Evolutionary conservation across 306 rosid genomes (phyloP).

Genomic region (Dalbergia cultrata): DNA sequence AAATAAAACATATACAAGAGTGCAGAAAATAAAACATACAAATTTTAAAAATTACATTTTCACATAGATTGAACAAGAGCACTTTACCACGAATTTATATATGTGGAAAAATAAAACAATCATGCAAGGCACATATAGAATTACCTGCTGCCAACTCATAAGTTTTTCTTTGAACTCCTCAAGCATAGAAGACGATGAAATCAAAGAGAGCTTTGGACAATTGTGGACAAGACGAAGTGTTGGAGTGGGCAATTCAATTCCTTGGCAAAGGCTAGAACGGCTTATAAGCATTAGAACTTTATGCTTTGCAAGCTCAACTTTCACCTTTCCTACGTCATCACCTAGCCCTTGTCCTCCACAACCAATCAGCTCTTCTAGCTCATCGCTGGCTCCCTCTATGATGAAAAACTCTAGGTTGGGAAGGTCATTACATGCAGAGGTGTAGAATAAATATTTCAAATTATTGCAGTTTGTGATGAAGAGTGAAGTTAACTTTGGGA

Average conservation of each 20-base stretch:
- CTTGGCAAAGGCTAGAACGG: constrained; percentile 27
- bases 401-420: not conserved
- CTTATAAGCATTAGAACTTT: constrained; percentile 2
- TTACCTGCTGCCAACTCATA: not conserved
- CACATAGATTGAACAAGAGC: too few relatives aligned
- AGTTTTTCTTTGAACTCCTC: not conserved
- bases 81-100: too few relatives aligned
- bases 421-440: not conserved
- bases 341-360: not conserved
- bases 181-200: constrained; percentile 3
- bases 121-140: not conserved
- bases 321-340: not conserved
- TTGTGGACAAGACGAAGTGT: not conserved
- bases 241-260: not conserved
- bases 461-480: not conserved
- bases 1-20: too few relatives aligned
- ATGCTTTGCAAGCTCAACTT: constrained; percentile 34
- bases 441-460: not conserved
- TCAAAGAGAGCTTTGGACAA: constrained; percentile 31
- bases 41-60: too few relatives aligned
- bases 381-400: not conserved
- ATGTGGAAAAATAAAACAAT: not conserved
- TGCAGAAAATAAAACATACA: too few relatives aligned
- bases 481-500: not conserved
- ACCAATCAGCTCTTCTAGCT: not conserved